These are phyloP conservation scores for Suillus decipiens DNA, from an alignment of 768 basidiomycete species.

Conservation along the genomic window DNA sequence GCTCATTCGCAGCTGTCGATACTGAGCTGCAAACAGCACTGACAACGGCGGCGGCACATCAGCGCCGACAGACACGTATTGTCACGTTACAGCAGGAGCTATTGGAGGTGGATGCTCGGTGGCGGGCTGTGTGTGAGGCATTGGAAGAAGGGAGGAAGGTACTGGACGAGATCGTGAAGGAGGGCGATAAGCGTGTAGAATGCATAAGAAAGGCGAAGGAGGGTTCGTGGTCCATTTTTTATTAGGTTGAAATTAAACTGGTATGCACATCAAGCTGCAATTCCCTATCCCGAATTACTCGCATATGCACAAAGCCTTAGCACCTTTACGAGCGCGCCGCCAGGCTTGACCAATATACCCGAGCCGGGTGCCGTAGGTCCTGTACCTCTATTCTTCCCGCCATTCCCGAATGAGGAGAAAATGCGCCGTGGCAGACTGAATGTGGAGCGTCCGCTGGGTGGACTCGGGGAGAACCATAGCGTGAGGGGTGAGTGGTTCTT, in stretches of 20 bases:
- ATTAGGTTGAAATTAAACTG: constrained; percentile 4
- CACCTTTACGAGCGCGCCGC: constrained; percentile 86
- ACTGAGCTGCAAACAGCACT: constrained; percentile 66
- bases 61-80: constrained; percentile 73
- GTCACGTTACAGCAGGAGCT: constrained; percentile 74
- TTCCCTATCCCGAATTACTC: constrained; percentile 81
- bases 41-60: constrained; percentile 67
- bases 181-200: constrained; percentile 72
- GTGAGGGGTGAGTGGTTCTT: constrained; percentile 59
- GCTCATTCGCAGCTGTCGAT: constrained; percentile 49
- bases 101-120: constrained; percentile 60
- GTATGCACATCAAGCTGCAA: constrained; percentile 50
- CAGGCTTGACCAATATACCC: constrained; percentile 64
- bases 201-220: constrained; percentile 72
- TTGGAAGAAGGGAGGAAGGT: constrained; percentile 68
- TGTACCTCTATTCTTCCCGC: constrained; percentile 82
- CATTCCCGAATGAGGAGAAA: constrained; percentile 90
- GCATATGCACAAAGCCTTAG: constrained; percentile 85
- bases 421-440: constrained; percentile 83
- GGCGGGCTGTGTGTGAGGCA: constrained; percentile 67
- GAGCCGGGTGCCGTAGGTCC: constrained; percentile 69
- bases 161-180: constrained; percentile 67
- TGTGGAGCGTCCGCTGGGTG: constrained; percentile 75
- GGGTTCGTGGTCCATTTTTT: constrained; percentile 43
- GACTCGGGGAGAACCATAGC: constrained; percentile 81